phyloP scores from a whole-genome alignment of 441 rosid genomes.

The Erysimum cheiri region DNA sequence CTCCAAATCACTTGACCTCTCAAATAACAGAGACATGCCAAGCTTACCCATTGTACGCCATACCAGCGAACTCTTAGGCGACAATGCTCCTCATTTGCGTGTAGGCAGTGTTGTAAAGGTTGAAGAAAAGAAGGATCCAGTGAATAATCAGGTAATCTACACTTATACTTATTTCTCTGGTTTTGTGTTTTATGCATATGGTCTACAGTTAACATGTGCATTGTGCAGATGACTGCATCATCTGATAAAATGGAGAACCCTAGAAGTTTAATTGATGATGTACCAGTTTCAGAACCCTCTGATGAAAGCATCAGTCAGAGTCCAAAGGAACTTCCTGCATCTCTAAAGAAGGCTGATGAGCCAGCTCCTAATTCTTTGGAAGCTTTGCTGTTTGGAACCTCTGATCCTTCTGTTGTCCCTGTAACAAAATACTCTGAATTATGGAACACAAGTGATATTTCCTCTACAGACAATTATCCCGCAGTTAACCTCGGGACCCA shows the following conservation, averaged over 20 bases:
- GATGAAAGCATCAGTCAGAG: conserved; percentile 45
- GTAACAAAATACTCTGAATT: conserved; percentile 27
- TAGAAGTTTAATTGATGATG: conserved; percentile 55
- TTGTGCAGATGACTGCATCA: conserved; percentile 51
- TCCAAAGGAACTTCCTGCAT: conserved; percentile 41
- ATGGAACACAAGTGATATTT: conserved; percentile 38
- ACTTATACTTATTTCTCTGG: neutral
- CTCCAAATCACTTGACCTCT: conserved; percentile 57
- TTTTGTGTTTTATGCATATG: conserved; percentile 2
- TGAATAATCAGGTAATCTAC: conserved; percentile 50
- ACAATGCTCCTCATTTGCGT: conserved; percentile 40
- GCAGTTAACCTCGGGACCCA: conserved; percentile 35
- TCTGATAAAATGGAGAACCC: conserved; percentile 36
- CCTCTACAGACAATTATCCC: conserved; percentile 34
- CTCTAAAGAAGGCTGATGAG: conserved; percentile 42
- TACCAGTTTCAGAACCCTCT: conserved; percentile 42
- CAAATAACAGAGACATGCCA: conserved; percentile 43
- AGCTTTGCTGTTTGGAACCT: conserved; percentile 64
- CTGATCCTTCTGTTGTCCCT: conserved; percentile 49
- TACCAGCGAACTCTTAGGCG: conserved; percentile 47
- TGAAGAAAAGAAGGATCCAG: conserved; percentile 49
- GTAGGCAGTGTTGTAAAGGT: conserved; percentile 46
- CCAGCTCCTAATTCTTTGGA: conserved; percentile 64
- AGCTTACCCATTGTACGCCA: conserved; percentile 46
- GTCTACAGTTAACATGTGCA: conserved; percentile 19